Conservation (phyloP, 1,139 yeast species). For the Nakaseomyces nivariensis region DNA sequence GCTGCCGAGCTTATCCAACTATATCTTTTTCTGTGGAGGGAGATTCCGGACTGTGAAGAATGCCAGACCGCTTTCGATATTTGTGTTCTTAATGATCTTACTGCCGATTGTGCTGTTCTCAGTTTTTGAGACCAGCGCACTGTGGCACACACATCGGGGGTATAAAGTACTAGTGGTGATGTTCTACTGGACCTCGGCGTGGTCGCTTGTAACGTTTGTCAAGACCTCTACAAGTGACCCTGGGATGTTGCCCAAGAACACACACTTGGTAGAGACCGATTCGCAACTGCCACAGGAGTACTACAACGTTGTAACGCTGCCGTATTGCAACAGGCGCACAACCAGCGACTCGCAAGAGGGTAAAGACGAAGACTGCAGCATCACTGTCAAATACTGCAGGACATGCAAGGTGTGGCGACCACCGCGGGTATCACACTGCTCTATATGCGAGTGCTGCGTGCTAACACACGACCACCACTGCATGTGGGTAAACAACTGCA, state of each 20-base stretch:
- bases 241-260: conserved; percentile 60
- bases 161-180: conserved; percentile 51
- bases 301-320: conserved; percentile 46
- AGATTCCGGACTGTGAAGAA: conserved; percentile 38
- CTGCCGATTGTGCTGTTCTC: conserved; percentile 44
- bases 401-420: conserved; percentile 65
- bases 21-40: conserved; percentile 55
- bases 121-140: conserved; percentile 32
- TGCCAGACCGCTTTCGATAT: conserved; percentile 32
- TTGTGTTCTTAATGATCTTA: conserved; percentile 33
- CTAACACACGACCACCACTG: conserved; percentile 70
- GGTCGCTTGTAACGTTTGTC: conserved; percentile 35
- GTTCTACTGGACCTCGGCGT: conserved; percentile 44
- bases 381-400: conserved; percentile 43
- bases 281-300: conserved; percentile 52
- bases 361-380: conserved; percentile 25
- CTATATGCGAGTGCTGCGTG: conserved; percentile 54
- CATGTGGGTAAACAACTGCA: conserved; percentile 68
- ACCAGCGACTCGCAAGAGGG: too few species aligned
- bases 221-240: conserved; percentile 57
- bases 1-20: conserved; percentile 22
- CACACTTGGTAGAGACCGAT: conserved; percentile 37
- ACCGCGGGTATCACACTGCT: conserved; percentile 62
- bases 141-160: conserved; percentile 30
- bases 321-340: conserved; percentile 21